A percentile compares a stretch with the other conserved stretches of the same genome.
Conservation (phyloP, 1,284 basidiomycete species). For the Rhodotorula sp. region DNA sequence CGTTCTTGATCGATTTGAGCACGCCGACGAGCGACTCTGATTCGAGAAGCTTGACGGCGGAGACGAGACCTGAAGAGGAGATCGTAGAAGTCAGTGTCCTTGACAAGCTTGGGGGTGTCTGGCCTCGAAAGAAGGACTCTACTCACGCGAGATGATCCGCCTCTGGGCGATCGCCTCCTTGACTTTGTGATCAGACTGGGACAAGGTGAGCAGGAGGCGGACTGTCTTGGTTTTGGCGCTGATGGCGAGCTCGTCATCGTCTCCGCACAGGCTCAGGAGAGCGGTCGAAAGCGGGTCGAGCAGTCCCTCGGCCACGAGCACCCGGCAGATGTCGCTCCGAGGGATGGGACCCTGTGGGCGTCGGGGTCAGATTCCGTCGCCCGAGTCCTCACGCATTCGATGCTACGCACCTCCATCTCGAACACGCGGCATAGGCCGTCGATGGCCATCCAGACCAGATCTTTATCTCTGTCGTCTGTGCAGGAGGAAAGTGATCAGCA, state of each 20-base stretch:
- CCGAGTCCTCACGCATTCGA: neutral
- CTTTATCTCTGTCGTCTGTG: constrained; percentile 68
- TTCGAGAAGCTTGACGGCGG: constrained; percentile 77
- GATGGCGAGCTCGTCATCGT: constrained; percentile 59
- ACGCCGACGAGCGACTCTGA: constrained; percentile 81
- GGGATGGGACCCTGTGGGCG: constrained; percentile 82
- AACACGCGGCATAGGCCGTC: constrained; percentile 94
- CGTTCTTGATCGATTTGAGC: constrained; percentile 92
- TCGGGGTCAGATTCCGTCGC: neutral
- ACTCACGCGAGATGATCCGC: constrained; percentile 80
- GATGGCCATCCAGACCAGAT: constrained; percentile 89
- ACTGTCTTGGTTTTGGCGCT: constrained; percentile 81
- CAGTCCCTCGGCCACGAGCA: constrained; percentile 94
- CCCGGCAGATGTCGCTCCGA: constrained; percentile 95
- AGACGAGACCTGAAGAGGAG: constrained; percentile 61
- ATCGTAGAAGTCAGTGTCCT: too few relatives aligned
- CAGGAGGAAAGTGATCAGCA: neutral
- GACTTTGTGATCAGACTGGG: constrained; percentile 88
- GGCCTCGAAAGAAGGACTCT: too few relatives aligned
- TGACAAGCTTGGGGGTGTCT: too few relatives aligned
- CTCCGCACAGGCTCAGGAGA: constrained; percentile 79
- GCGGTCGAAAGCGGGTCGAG: constrained; percentile 89
- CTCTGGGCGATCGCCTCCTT: constrained; percentile 85
- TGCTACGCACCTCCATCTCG: constrained; percentile 63
- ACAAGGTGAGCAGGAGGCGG: constrained; percentile 86